Evolutionary conservation across 2,329 filamentous ascomycete genomes (phyloP).

Genomic region (Aspergillus sojae): DNA sequence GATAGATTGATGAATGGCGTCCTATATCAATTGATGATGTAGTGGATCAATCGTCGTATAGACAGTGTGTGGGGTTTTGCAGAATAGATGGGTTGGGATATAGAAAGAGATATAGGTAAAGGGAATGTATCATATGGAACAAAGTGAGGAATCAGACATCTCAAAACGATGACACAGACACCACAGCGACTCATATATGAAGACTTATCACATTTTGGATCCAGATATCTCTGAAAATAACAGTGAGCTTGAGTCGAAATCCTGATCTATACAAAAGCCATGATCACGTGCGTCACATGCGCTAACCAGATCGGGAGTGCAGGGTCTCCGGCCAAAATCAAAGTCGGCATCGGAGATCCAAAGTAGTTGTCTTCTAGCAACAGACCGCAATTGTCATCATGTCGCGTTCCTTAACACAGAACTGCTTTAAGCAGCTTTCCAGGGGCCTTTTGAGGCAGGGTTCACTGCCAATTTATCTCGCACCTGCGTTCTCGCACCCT

Average conservation of each 20-base stretch:
- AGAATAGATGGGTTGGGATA: not conserved
- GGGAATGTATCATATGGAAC: not conserved
- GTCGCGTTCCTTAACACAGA: constrained; percentile 66
- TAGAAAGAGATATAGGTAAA: not conserved
- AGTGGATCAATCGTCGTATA: not conserved
- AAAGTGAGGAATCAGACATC: too few species aligned
- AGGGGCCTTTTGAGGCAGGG: constrained; percentile 50
- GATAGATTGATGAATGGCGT: not conserved
- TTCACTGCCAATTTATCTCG: constrained; percentile 71
- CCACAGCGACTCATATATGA: not conserved
- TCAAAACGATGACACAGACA: not conserved
- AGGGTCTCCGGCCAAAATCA: constrained; percentile 36
- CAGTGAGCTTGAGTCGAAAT: not conserved
- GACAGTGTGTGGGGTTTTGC: not conserved
- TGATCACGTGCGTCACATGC: constrained; percentile 18
- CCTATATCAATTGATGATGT: not conserved
- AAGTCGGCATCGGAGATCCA: constrained; percentile 28
- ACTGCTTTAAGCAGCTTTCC: constrained; percentile 61
- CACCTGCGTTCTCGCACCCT: constrained; percentile 65
- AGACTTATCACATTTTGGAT: not conserved
- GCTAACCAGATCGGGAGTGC: constrained; percentile 23
- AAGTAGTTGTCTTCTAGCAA: constrained; percentile 22
- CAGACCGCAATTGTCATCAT: constrained; percentile 48
- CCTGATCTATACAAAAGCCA: constrained; percentile 11
- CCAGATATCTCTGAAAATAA: not conserved